phyloP scores from a whole-genome alignment of 805 yeast species.

The Jamesozyma piceae region DNA sequence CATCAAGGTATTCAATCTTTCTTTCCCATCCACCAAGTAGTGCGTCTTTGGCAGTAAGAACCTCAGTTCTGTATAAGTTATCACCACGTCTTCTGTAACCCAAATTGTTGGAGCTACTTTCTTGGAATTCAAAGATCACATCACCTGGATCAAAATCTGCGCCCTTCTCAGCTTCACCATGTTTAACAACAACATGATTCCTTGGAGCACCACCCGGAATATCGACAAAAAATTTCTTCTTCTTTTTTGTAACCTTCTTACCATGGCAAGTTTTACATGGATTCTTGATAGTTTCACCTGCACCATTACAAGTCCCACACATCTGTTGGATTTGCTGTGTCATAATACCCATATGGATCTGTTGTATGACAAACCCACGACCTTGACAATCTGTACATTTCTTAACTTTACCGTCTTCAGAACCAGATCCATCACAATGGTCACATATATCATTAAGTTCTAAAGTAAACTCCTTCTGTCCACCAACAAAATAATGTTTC shows the following conservation, averaged over 20 bases:
- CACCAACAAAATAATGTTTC: slow-evolving; percentile 65
- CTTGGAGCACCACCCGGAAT: slow-evolving; percentile 65
- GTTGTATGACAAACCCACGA: slow-evolving; percentile 53
- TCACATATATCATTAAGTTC: slow-evolving; percentile 69
- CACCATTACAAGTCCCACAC: slow-evolving; percentile 76
- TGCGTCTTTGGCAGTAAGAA: slow-evolving; percentile 63
- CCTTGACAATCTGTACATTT: slow-evolving; percentile 68
- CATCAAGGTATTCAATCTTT: slow-evolving; percentile 56
- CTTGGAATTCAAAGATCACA: slow-evolving; percentile 51
- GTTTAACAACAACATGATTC: slow-evolving; percentile 45
- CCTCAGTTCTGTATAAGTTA: slow-evolving; percentile 74
- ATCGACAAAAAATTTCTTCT: slow-evolving; percentile 49
- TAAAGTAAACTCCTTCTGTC: slow-evolving; percentile 47
- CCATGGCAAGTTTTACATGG: slow-evolving; percentile 70
- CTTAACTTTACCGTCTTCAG: slow-evolving; percentile 64
- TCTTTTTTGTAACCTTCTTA: slow-evolving; percentile 45
- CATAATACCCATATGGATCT: slow-evolving; percentile 81
- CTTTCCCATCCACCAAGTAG: slow-evolving; percentile 74
- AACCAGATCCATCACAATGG: slow-evolving; percentile 76
- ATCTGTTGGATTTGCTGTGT: slow-evolving; percentile 70
- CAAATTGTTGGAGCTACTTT: slow-evolving; percentile 43
- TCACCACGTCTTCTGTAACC: slow-evolving; percentile 80
- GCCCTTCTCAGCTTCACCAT: slow-evolving; percentile 73
- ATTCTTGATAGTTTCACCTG: slow-evolving; percentile 56
- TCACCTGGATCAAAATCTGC: slow-evolving; percentile 85